A percentile compares a stretch with the other conserved stretches of the same genome.
phyloP scores from a whole-genome alignment of 2,329 filamentous ascomycete species.

The Aspergillus felis region DNA sequence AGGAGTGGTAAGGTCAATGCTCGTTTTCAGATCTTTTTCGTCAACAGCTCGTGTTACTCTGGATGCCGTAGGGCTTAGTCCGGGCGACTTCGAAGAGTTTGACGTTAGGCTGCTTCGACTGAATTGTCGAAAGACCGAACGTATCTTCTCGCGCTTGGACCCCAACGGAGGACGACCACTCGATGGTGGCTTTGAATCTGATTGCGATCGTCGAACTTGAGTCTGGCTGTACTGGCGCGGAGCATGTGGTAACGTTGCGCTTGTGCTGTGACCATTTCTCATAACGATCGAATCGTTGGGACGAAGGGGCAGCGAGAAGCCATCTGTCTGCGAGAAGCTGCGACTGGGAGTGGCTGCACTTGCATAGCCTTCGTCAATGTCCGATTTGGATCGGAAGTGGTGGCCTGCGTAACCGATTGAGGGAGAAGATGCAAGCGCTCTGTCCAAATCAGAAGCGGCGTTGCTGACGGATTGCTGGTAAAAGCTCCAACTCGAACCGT shows the following conservation, averaged over 20 bases:
- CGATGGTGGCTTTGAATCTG: constrained; percentile 9
- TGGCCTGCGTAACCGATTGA: constrained; percentile 22
- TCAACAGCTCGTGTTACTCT: constrained; percentile 4
- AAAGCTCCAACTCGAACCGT: constrained; percentile 22
- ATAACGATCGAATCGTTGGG: constrained; percentile 12
- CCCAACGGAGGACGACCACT: constrained; percentile 7
- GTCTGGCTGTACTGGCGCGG: constrained; percentile 2
- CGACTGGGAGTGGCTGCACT: constrained; percentile 18
- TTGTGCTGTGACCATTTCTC: constrained; percentile 16
- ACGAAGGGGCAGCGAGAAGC: constrained; percentile 12
- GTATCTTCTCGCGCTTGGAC: constrained; percentile 18
- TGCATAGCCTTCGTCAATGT: constrained; percentile 27
- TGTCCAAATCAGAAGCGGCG: constrained; percentile 32
- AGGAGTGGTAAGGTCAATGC: constrained; percentile 32
- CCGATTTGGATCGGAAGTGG: constrained; percentile 8
- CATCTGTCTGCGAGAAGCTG: constrained; percentile 8
- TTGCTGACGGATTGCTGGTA: constrained; percentile 25
- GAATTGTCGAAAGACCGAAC: constrained; percentile 15
- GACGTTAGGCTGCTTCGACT: constrained; percentile 11
- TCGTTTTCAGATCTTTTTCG: constrained; percentile 27
- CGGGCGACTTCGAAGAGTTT: constrained; percentile 1
- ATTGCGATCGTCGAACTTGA: constrained; percentile 17
- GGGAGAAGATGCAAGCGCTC: constrained; percentile 21
- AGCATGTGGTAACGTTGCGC: constrained; percentile 12
- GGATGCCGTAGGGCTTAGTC: constrained; percentile 9